These are phyloP conservation scores for Russula emetica DNA, from an alignment of 768 basidiomycete species.

Conservation along the genomic window DNA sequence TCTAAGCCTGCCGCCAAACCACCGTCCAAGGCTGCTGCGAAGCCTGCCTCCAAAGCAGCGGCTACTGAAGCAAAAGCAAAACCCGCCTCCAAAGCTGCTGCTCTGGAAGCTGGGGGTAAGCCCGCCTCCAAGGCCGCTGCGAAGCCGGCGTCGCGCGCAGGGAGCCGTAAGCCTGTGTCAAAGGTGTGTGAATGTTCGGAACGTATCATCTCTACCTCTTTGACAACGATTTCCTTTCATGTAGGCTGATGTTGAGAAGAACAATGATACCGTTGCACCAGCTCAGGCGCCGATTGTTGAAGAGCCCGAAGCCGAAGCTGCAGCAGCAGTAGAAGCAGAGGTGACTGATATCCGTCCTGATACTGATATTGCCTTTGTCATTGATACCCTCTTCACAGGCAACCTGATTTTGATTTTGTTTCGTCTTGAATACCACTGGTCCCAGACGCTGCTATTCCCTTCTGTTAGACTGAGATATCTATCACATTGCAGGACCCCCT, in stretches of 20 bases:
- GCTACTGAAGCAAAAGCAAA: conserved; percentile 38
- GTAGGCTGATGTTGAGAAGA: conserved; percentile 26
- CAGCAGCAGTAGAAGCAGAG: conserved; percentile 6
- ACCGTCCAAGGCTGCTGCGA: conserved; percentile 35
- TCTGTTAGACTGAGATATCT: conserved; percentile 21
- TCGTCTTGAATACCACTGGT: conserved; percentile 18
- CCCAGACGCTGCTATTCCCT: background rate
- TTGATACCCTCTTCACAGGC: conserved; percentile 14
- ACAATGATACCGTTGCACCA: conserved; percentile 14
- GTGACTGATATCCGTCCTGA: background rate
- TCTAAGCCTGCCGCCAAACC: conserved; percentile 39
- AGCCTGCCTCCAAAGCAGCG: conserved; percentile 38
- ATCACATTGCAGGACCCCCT: conserved; percentile 24
- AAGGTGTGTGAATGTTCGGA: conserved; percentile 30
- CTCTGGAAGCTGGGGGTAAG: conserved; percentile 28
- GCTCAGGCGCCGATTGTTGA: conserved; percentile 25
- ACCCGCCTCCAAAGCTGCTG: conserved; percentile 33
- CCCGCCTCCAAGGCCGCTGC: conserved; percentile 35
- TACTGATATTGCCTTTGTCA: background rate
- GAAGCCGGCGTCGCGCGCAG: conserved; percentile 30
- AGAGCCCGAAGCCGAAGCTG: conserved; percentile 27
- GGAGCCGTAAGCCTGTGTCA: conserved; percentile 35
- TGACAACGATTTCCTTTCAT: background rate
- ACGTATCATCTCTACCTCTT: conserved; percentile 17
- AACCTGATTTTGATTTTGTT: conserved; percentile 18